phyloP scores from a whole-genome alignment of 2,329 filamentous ascomycete species.

The Diaporthe helianthi region DNA sequence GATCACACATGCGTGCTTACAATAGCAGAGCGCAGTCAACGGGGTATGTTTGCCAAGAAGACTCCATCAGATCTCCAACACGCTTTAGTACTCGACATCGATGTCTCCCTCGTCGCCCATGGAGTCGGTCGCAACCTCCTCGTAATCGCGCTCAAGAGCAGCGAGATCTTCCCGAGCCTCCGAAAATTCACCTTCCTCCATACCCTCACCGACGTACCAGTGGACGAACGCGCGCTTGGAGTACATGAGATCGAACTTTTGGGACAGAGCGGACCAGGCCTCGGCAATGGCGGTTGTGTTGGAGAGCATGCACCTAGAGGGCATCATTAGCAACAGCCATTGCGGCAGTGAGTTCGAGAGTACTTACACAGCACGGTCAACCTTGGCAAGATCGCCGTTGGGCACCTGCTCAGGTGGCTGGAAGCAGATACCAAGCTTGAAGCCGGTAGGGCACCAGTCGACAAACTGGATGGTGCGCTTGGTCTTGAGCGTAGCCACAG shows the following conservation, averaged over 20 bases:
- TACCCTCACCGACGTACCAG: slow-evolving; percentile 99
- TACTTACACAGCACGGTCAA: slow-evolving; percentile 95
- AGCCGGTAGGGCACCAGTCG: slow-evolving; percentile 99
- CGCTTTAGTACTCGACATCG: slow-evolving; percentile 87
- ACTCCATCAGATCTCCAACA: slow-evolving; percentile 31
- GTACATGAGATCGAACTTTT: slow-evolving; percentile 99
- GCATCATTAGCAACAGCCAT: not conserved
- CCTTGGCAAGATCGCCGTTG: slow-evolving; percentile 96
- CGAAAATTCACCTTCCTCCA: slow-evolving; percentile 99
- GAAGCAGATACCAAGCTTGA: slow-evolving; percentile 99
- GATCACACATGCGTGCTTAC: slow-evolving; percentile 10
- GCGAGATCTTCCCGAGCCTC: slow-evolving; percentile 98
- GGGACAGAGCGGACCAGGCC: slow-evolving; percentile 93
- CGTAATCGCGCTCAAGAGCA: slow-evolving; percentile 97
- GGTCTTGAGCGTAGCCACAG: slow-evolving; percentile 96
- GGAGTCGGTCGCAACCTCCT: slow-evolving; percentile 96
- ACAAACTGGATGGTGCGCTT: slow-evolving; percentile 99
- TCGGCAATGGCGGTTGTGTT: slow-evolving; percentile 99
- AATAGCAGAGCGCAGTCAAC: slow-evolving; percentile 31
- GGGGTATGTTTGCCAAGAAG: slow-evolving; percentile 32
- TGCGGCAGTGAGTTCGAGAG: not conserved
- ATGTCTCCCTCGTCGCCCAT: slow-evolving; percentile 83
- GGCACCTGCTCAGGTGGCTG: slow-evolving; percentile 95
- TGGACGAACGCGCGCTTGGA: slow-evolving; percentile 99
- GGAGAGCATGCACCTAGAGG: slow-evolving; percentile 87